A percentile compares a stretch with the other conserved stretches of the same genome.
These are phyloP conservation scores for Senna tora DNA, from an alignment of 306 rosid species.

Conservation along the genomic window DNA sequence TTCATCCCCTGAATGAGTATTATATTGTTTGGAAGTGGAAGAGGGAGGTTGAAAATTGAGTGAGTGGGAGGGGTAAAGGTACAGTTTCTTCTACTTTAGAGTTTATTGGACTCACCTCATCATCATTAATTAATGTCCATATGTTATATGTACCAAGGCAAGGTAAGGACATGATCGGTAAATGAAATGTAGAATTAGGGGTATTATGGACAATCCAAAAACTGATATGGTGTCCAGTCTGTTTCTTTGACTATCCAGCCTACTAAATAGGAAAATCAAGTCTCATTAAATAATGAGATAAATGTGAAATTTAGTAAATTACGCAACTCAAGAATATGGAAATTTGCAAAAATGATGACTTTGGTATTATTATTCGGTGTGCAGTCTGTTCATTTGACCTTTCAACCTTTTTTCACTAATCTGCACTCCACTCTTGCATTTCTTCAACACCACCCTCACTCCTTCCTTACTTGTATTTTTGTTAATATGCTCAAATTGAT, in stretches of 20 bases:
- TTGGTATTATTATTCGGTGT: slow-evolving; percentile 29
- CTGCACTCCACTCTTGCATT: slow-evolving; percentile 26
- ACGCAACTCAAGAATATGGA: slow-evolving; percentile 41
- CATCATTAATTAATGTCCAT: slow-evolving; percentile 16
- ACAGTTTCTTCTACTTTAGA: too few species aligned
- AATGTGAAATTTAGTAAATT: slow-evolving; percentile 32
- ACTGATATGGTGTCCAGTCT: slow-evolving; percentile 49
- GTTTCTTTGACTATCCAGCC: slow-evolving; percentile 56
- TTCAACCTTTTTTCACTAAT: slow-evolving; percentile 18
- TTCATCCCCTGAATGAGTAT: not conserved
- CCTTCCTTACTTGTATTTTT: slow-evolving; percentile 23
- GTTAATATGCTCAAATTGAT: slow-evolving; percentile 3
- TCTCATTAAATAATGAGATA: slow-evolving; percentile 31
- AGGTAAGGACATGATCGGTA: not conserved
- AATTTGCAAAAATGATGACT: slow-evolving; percentile 36
- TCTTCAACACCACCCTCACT: slow-evolving; percentile 31
- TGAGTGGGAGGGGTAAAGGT: not conserved
- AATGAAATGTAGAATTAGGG: slow-evolving; percentile 14
- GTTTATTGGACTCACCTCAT: too few species aligned
- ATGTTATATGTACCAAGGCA: not conserved
- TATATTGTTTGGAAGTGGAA: not conserved
- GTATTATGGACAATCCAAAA: not conserved
- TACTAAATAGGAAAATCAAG: slow-evolving; percentile 40
- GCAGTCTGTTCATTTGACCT: slow-evolving; percentile 49
- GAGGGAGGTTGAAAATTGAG: slow-evolving; percentile 7